phyloP scores from a whole-genome alignment of 805 yeast species.

The Metschnikowia continentalis region DNA sequence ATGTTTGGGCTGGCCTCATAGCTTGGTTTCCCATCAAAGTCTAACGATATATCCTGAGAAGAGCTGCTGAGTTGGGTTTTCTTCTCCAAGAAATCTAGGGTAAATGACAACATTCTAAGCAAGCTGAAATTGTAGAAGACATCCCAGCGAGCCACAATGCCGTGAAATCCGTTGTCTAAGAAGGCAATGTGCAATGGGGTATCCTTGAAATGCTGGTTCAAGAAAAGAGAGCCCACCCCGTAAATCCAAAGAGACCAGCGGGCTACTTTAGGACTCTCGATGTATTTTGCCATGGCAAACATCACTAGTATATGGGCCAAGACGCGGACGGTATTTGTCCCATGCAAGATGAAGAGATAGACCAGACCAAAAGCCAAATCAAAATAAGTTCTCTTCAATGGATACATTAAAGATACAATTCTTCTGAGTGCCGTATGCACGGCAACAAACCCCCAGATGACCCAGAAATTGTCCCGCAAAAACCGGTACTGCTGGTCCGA shows the following conservation, averaged over 20 bases:
- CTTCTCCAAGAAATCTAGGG: slow-evolving; percentile 64
- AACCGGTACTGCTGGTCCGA: slow-evolving; percentile 87
- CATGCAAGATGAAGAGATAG: slow-evolving; percentile 74
- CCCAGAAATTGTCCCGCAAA: slow-evolving; percentile 74
- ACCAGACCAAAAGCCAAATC: slow-evolving; percentile 69
- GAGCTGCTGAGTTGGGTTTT: neutral
- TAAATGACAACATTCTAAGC: slow-evolving; percentile 77
- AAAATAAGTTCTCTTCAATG: slow-evolving; percentile 49
- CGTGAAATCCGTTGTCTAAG: slow-evolving; percentile 61
- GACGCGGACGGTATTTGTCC: slow-evolving; percentile 64
- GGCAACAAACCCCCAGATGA: slow-evolving; percentile 51
- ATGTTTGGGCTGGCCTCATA: neutral
- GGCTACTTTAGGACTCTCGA: slow-evolving; percentile 36
- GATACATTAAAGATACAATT: slow-evolving; percentile 16
- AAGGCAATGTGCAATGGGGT: slow-evolving; percentile 51
- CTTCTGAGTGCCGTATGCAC: slow-evolving; percentile 54
- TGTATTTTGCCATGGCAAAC: slow-evolving; percentile 44
- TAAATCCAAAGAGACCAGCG: slow-evolving; percentile 62
- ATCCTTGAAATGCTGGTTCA: slow-evolving; percentile 65
- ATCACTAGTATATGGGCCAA: slow-evolving; percentile 52
- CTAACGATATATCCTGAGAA: neutral
- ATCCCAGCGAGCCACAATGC: slow-evolving; percentile 90
- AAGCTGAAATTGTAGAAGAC: slow-evolving; percentile 90
- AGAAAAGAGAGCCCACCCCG: slow-evolving; percentile 71
- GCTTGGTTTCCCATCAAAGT: neutral